Base-by-base conservation (phyloP, 495 filamentous ascomycete species). In the Aspergillus conjunctus region DNA sequence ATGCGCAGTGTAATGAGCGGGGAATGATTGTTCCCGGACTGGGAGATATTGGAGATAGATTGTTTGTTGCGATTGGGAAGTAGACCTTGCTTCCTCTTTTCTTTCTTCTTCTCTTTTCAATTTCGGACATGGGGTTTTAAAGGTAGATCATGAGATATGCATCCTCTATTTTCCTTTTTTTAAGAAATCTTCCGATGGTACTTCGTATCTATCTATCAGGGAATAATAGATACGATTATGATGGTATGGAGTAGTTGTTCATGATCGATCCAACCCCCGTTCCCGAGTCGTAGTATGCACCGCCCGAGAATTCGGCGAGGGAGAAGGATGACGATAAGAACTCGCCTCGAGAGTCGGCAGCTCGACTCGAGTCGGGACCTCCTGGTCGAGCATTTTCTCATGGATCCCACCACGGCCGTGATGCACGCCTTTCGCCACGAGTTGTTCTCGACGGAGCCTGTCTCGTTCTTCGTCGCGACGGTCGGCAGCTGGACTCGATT, bases 11-110 rank as follows among this genome's bases (percentile, higher is more conserved):
- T 51, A 86, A 91, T 69, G 82, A 85, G 30, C 81, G 78, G 54
- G 93, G 93, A 3, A 97, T 97, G 93, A 87, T 98, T 72, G 90
- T 87, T 73, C 93, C 93, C 3, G 93, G 93, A 0, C 68, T 96
- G 62, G 92, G 92, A 1, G 93, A 97, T 81, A 89, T 97, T 61
- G 93, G 93, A 7, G 93, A 98, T 79, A 79, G 93, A 56, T 76
- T 98, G 72, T 98, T 93, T 79, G 83, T 96, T 75, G 96, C 93
- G 0, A 85, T 93, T 76, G 93, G 93, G 30, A 98, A 97, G 75
- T 96, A 84, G 59, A 26, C 18, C 6, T 4, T 21, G 11, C 9
- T 21, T 41, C 17, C 21, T 48, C 18, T 48, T 21, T 54, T 32
- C 37, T 48, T 21, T 21, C 9, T 30, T 15, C 33, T 9, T 45